Evolutionary conservation across 208 protist genomes (phyloP).

Genomic region (Trypanosoma congolense): DNA sequence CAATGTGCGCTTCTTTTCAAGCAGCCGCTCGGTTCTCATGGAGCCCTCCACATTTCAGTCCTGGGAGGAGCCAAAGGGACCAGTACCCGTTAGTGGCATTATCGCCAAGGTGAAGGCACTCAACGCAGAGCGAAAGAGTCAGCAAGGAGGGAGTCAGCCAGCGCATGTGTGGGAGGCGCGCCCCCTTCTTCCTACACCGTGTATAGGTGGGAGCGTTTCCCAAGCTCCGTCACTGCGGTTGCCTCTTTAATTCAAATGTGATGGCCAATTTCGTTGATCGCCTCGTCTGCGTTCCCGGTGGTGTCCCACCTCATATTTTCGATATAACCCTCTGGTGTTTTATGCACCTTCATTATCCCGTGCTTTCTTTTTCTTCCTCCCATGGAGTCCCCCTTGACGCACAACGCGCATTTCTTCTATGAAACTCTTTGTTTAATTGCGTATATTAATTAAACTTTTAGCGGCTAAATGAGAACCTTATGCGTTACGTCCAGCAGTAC

Average conservation of each 20-base stretch:
- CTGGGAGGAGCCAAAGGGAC: neutral
- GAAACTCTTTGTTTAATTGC: no score
- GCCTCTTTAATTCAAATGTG: conserved; percentile 11
- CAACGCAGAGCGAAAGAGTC: neutral
- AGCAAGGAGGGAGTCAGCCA: conserved; percentile 2
- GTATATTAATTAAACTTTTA: no score
- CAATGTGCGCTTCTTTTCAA: conserved; percentile 1
- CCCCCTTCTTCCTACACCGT: conserved; percentile 7
- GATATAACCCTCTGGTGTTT: no score
- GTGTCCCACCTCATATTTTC: no score
- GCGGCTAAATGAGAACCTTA: no score
- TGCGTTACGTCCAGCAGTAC: no score
- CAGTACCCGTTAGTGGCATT: conserved; percentile 5
- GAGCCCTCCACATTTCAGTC: neutral
- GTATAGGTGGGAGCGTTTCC: conserved; percentile 13
- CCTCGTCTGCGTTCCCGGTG: no score
- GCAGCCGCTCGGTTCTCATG: conserved; percentile 9
- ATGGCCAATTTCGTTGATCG: no score
- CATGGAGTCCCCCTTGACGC: no score
- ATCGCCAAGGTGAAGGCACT: conserved; percentile 9
- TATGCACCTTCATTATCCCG: no score
- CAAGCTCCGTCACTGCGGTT: conserved; percentile 13
- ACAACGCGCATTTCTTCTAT: no score
- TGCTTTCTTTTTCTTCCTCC: no score
- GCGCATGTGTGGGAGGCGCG: conserved; percentile 4